Conservation (phyloP, 176 grass and related monocot genomes). For the bread wheat (Triticum aestivum) region DNA sequence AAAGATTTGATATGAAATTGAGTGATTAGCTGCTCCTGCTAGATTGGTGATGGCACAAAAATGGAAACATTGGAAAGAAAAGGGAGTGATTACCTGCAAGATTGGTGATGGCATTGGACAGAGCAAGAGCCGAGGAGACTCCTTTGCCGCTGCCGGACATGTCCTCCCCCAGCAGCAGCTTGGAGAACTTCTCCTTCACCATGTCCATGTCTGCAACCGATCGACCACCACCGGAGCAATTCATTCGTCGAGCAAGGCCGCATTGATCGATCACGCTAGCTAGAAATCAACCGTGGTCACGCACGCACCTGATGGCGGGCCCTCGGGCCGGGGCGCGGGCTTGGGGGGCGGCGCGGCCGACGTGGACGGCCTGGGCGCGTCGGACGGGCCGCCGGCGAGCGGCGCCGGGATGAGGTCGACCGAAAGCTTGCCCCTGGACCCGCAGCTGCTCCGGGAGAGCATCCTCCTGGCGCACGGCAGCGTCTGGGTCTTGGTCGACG, state of each 20-base stretch:
- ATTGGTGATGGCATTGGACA: conserved; percentile 88
- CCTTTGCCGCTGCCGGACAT: conserved; percentile 90
- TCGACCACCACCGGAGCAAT: neutral
- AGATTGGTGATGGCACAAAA: neutral
- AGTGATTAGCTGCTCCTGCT: neutral
- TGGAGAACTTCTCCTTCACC: conserved; percentile 80
- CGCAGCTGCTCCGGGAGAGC: conserved; percentile 46
- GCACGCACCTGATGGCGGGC: conserved; percentile 45
- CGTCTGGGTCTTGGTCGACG: neutral
- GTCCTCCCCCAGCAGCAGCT: conserved; percentile 82
- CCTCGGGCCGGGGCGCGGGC: neutral
- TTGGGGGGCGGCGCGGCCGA: neutral
- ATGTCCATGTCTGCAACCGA: conserved; percentile 46
- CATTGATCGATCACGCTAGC: neutral
- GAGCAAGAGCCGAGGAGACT: conserved; percentile 71
- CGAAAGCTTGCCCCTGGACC: conserved; percentile 34
- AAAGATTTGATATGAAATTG: neutral
- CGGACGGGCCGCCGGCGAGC: conserved; percentile 38
- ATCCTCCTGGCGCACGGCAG: conserved; percentile 25
- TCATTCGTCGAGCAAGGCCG: neutral
- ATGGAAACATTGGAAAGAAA: neutral
- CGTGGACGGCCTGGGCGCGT: neutral
- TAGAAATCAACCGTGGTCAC: neutral
- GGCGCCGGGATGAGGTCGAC: conserved; percentile 26
- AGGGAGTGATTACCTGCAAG: conserved; percentile 50